These are phyloP conservation scores for Metschnikowia dekortorum DNA, from an alignment of 805 yeast species.

Conservation along the genomic window DNA sequence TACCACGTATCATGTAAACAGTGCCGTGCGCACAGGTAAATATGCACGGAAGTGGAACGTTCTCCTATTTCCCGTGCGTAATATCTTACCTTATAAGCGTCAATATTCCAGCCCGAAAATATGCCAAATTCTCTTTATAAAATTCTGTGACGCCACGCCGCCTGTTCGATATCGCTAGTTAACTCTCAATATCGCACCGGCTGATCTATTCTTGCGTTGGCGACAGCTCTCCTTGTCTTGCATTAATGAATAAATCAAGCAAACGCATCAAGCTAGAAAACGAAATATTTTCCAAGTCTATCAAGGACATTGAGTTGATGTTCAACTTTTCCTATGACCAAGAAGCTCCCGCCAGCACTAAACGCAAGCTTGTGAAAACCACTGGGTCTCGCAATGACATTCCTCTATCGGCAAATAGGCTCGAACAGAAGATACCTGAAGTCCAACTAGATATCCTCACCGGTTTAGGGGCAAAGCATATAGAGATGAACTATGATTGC, in stretches of 20 bases:
- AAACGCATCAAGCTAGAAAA: constrained; percentile 13
- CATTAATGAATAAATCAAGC: constrained; percentile 12
- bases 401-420: not conserved
- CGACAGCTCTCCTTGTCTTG: not conserved
- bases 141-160: too few species aligned
- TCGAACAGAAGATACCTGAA: not conserved
- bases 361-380: not conserved
- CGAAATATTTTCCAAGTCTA: constrained; percentile 15
- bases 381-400: not conserved
- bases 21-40: constrained; percentile 5
- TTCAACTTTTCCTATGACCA: constrained; percentile 10
- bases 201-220: too few species aligned
- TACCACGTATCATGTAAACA: constrained; percentile 1
- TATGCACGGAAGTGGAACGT: constrained; percentile 3
- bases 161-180: too few species aligned
- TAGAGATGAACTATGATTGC: constrained; percentile 13
- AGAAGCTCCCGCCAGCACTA: not conserved
- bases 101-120: not conserved
- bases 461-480: constrained; percentile 5
- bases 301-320: constrained; percentile 16
- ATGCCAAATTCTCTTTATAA: too few species aligned
- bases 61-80: not conserved
- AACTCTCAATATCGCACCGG: too few species aligned
- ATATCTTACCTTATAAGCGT: not conserved
- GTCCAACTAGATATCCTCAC: constrained; percentile 11